Base-by-base conservation (phyloP, 1,284 basidiomycete genomes). In the Moesziomyces sp. region DNA sequence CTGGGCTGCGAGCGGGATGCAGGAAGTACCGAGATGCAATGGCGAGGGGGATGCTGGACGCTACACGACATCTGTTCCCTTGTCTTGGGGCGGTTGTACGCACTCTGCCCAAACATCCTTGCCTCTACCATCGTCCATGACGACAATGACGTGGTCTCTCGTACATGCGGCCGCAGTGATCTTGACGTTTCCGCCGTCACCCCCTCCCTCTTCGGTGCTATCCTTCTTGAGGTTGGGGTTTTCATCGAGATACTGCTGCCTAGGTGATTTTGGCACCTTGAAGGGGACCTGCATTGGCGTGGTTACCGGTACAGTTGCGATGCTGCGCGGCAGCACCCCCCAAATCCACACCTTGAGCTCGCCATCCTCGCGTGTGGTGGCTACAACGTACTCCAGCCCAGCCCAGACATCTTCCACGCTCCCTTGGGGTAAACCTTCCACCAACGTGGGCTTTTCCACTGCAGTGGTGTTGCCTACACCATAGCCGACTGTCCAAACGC, bases 301-400 rank as follows among this genome's bases (percentile, higher is more conserved):
- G 1, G 18, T 11, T 5, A 67, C 26, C 2, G 64, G 59, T 0
- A 23, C 1, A 8, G 47, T 34, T 2, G 52, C 50, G 16, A 63
- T 21, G 7, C 46, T 46, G 0, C 44, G 52, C 21, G 70, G 70
- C 0, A 53, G 50, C 6, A 73, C 46, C 10, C 70, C 70, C 64
- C 64, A 67, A 2, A 73, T 52, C 43, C 35, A 73, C 16, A 70
- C 50, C 4, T 42, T 40, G 2, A 44, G 10, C 2, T 48, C 21
- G 1, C 26, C 38, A 5, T 35, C 42, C 3, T 0, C 26, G 3
- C 28, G 7, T 0, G 69, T 72, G 24, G 54, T 35, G 9, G 59
- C 66, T 16, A 74, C 38, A 23, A 66, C 14, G 21, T 74, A 74
- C 21, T 74, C 72, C 5, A 70, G 21, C 0, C 72, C 67, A 14